Evolutionary conservation across 768 basidiomycete species (phyloP).

Genomic region (Agrocybe praecox): DNA sequence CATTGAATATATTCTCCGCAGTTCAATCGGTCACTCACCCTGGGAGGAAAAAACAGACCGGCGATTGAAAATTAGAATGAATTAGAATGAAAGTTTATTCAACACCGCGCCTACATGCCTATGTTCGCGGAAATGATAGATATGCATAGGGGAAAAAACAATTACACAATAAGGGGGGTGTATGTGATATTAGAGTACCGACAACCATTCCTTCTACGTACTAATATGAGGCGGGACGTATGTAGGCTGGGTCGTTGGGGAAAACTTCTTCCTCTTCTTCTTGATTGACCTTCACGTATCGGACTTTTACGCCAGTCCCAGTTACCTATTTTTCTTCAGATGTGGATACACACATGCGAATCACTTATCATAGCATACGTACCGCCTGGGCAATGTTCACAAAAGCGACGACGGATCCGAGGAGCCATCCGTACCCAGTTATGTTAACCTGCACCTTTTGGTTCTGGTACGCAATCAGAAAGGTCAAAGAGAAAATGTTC

Average conservation of each 20-base stretch:
- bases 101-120: too few relatives aligned
- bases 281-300: not conserved
- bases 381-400: conserved; percentile 1
- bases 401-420: conserved; percentile 13
- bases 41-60: too few relatives aligned
- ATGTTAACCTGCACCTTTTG: conserved; percentile 16
- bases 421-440: conserved; percentile 18
- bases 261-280: not conserved
- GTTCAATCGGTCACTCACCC: too few relatives aligned
- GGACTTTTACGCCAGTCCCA: not conserved
- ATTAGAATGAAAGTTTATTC: too few relatives aligned
- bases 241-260: not conserved
- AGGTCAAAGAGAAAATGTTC: not conserved
- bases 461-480: conserved; percentile 4
- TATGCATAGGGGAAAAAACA: too few relatives aligned
- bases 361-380: not conserved
- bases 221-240: not conserved
- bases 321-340: not conserved
- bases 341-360: not conserved
- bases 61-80: too few relatives aligned
- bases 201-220: too few relatives aligned
- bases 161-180: too few relatives aligned
- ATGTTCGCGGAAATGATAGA: too few relatives aligned
- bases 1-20: too few relatives aligned
- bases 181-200: too few relatives aligned